A percentile compares a stretch with the other conserved stretches of the same genome.
These are phyloP conservation scores for Auxenochlorella pyrenoidosa DNA, from an alignment of 139 green algal genomes.

Conservation along the genomic window DNA sequence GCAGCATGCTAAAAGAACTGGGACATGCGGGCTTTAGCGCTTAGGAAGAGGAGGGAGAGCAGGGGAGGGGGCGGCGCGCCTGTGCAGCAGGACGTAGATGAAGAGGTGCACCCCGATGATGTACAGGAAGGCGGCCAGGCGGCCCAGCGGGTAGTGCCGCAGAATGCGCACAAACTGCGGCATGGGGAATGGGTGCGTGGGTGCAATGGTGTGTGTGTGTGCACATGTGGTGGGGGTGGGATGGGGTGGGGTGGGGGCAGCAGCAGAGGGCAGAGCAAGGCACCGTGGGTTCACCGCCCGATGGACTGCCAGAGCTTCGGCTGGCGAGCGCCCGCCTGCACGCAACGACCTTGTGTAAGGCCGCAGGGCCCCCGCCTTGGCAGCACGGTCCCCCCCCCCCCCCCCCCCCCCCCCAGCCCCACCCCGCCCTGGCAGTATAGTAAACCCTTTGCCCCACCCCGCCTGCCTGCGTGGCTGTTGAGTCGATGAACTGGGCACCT, in stretches of 20 bases:
- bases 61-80: no score
- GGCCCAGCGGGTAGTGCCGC: slow-evolving; percentile 78
- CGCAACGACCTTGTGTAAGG: no score
- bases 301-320: no score
- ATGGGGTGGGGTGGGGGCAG: neutral
- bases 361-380: no score
- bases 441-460: neutral
- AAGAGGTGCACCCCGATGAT: slow-evolving; percentile 78
- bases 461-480: slow-evolving; percentile 37
- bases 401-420: neutral
- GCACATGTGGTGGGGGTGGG: neutral
- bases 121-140: slow-evolving; percentile 75
- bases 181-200: neutral
- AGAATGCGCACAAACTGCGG: slow-evolving; percentile 64
- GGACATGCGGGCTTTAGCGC: no score
- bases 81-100: slow-evolving; percentile 71
- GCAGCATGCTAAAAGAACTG: no score
- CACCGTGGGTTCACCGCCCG: no score
- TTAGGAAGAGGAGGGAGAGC: no score
- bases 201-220: neutral
- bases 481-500: slow-evolving; percentile 51
- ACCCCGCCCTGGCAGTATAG: no score
- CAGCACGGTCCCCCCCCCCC: no score
- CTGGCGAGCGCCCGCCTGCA: neutral
- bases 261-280: no score